These are phyloP conservation scores for Microsporum ferrugineum DNA, from an alignment of 2,329 filamentous ascomycete genomes.

Conservation along the genomic window DNA sequence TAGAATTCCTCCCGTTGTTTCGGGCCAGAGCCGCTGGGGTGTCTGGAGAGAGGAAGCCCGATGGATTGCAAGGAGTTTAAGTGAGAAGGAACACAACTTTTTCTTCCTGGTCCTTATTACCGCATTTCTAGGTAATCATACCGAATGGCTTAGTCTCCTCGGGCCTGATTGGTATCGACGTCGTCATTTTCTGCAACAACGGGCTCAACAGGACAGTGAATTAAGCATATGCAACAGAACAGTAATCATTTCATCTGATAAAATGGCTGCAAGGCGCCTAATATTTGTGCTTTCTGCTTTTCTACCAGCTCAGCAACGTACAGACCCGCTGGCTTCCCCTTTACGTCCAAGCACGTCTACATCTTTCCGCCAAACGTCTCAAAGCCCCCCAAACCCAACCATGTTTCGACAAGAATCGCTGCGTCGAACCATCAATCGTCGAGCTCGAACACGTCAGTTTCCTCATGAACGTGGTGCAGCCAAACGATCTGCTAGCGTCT, in stretches of 20 bases:
- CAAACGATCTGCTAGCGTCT: slow-evolving; percentile 34
- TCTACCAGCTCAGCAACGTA: slow-evolving; percentile 39
- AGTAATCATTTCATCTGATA: slow-evolving; percentile 46
- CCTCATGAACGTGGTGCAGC: slow-evolving; percentile 25
- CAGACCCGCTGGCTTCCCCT: slow-evolving; percentile 29
- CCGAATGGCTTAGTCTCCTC: slow-evolving; percentile 47
- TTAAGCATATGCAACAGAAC: slow-evolving; percentile 42
- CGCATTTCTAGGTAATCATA: slow-evolving; percentile 49
- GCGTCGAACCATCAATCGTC: slow-evolving; percentile 43
- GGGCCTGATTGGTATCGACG: slow-evolving; percentile 45
- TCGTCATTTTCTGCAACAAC: slow-evolving; percentile 42
- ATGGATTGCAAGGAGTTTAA: slow-evolving; percentile 45
- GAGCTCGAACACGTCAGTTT: slow-evolving; percentile 38
- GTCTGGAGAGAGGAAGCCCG: slow-evolving; percentile 51
- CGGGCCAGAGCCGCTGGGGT: slow-evolving; percentile 49
- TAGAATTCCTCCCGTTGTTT: slow-evolving; percentile 45
- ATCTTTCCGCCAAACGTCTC: slow-evolving; percentile 40
- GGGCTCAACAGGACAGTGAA: slow-evolving; percentile 37
- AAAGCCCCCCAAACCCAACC: slow-evolving; percentile 42
- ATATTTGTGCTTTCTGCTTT: slow-evolving; percentile 50
- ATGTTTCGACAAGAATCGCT: slow-evolving; percentile 43
- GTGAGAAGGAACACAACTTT: slow-evolving; percentile 46
- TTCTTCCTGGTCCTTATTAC: slow-evolving; percentile 50
- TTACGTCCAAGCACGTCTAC: slow-evolving; percentile 32
- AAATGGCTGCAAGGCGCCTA: slow-evolving; percentile 47